Evolutionary conservation across 2,329 filamentous ascomycete genomes (phyloP), one percentile per base, ranked within the genome.

Genomic region (Penicillium sp.): DNA sequence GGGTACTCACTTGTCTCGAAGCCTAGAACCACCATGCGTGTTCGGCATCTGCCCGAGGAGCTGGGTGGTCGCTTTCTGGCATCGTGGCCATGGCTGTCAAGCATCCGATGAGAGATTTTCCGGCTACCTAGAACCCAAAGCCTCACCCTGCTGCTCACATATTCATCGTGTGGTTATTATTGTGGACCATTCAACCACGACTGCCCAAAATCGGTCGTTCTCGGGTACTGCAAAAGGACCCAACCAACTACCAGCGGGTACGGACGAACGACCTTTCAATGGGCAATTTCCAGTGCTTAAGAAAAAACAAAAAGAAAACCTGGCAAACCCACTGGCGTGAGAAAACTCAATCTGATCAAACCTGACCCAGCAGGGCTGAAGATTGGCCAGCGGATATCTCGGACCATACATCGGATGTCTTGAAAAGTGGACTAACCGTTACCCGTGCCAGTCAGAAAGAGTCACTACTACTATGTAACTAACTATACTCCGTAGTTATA

Each of bases 331-430:
- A 56, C 37, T 30, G 10, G 51, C 28, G 24, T 42, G 7, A 28
- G 50, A 56, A 62, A 64, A 66, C 56, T 58, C 53, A 62, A 61
- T 59, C 55, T 54, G 35, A 22, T 45, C 49, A 22, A 44, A 47
- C 47, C 53, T 15, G 35, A 33, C 54, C 60, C 30, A 56, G 47
- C 60, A 63, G 56, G 57, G 57, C 55, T 60, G 58, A 60, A 64
- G 60, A 60, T 60, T 58, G 51, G 60, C 44, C 28, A 40, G 55
- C 62, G 60, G 62, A 58, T 65, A 62, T 62, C 53, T 59, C 58
- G 62, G 62, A 60, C 53, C 56, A 54, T 59, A 40, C 47, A 59
- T 53, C 28, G 38, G 7, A 42, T 54, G 53, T 64, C 50, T 59
- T 47, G 45, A 57, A 26, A 22, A 26, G 40, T 17, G 56, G 59